phyloP scores from a whole-genome alignment of 2,329 filamentous ascomycete genomes.

The Sporothrix euskadiensis region DNA sequence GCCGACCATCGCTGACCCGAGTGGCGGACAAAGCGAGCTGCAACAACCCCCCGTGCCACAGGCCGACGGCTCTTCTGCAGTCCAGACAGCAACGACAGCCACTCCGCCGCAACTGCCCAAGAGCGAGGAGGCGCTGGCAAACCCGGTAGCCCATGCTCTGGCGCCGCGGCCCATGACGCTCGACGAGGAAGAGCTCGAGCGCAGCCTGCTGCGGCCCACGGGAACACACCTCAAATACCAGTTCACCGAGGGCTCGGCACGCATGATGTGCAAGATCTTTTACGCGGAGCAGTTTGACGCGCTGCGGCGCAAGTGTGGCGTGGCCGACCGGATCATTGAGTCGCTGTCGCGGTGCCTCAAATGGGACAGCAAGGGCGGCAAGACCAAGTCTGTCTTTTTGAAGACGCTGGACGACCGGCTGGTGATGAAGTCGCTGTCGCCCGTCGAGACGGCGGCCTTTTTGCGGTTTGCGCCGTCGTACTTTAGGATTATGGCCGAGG shows the following conservation, averaged over 20 bases:
- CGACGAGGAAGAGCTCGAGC: conserved; percentile 73
- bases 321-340: conserved; percentile 91
- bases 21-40: not conserved
- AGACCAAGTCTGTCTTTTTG: conserved; percentile 95
- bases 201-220: conserved; percentile 77
- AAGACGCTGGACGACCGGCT: conserved; percentile 95
- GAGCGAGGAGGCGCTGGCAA: not conserved
- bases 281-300: conserved; percentile 98
- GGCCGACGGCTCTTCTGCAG: not conserved
- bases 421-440: conserved; percentile 86
- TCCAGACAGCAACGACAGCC: not conserved
- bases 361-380: conserved; percentile 97
- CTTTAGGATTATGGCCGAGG: conserved; percentile 95
- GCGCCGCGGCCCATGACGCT: conserved; percentile 38
- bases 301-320: conserved; percentile 85
- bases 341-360: conserved; percentile 93
- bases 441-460: conserved; percentile 91
- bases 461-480: conserved; percentile 94
- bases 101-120: not conserved
- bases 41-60: not conserved
- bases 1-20: not conserved
- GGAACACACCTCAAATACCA: conserved; percentile 96
- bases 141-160: not conserved
- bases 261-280: conserved; percentile 97
- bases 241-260: conserved; percentile 89